Conservation (phyloP, 78 protist genomes). For the Dictyostelium purpureum region DNA sequence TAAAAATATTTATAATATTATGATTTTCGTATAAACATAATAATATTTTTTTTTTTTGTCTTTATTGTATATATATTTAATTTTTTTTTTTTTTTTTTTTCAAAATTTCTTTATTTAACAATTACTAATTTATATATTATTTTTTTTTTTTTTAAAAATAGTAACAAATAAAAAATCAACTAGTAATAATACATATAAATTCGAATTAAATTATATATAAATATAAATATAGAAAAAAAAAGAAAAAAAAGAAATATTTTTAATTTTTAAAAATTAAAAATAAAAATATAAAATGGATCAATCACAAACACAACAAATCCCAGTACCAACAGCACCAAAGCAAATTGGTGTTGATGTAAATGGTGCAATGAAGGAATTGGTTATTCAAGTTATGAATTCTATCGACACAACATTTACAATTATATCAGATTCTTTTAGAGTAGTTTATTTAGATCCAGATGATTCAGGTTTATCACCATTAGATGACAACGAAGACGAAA, state of each 20-base stretch:
- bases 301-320: neutral
- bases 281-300: neutral
- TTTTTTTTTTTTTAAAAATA: neutral
- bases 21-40: too few species aligned
- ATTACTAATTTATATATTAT: neutral
- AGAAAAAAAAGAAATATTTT: neutral
- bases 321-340: neutral
- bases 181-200: neutral
- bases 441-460: slow-evolving; percentile 38
- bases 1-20: too few species aligned
- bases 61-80: too few species aligned
- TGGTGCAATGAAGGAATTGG: slow-evolving; percentile 41
- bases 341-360: slow-evolving; percentile 29
- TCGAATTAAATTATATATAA: neutral
- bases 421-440: neutral
- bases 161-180: neutral
- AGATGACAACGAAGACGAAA: slow-evolving; percentile 37
- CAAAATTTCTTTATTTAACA: neutral
- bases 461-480: slow-evolving; percentile 14
- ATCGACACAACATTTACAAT: neutral
- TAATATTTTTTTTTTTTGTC: too few species aligned
- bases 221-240: neutral
- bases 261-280: neutral
- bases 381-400: slow-evolving; percentile 29
- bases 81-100: neutral